Conservation (phyloP, 2,329 filamentous ascomycete genomes). For the Chaetothyriales sp. region DNA sequence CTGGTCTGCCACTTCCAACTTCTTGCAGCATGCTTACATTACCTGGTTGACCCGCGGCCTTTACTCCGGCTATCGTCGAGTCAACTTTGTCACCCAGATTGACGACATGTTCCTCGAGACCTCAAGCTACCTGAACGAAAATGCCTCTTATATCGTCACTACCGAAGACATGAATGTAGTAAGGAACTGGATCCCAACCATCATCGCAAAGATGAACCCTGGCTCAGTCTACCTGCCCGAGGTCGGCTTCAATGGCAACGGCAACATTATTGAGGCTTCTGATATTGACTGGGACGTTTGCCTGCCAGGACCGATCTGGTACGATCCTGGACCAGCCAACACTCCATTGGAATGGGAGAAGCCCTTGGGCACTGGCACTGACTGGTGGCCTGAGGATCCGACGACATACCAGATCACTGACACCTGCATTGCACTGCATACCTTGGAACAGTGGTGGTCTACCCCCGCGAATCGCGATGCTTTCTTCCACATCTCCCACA, state of each 20-base stretch:
- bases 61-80: conserved; percentile 39
- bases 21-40: conserved; percentile 47
- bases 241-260: conserved; percentile 42
- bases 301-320: conserved; percentile 30
- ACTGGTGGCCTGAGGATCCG: conserved; percentile 34
- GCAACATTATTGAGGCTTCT: conserved; percentile 27
- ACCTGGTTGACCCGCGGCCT: conserved; percentile 46
- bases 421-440: conserved; percentile 36
- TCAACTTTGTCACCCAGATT: conserved; percentile 42
- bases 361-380: conserved; percentile 35
- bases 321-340: conserved; percentile 27
- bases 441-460: conserved; percentile 40
- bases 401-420: conserved; percentile 35
- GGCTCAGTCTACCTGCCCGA: conserved; percentile 41
- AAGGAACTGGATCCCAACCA: conserved; percentile 27
- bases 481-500: conserved; percentile 47
- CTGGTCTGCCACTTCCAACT: conserved; percentile 41
- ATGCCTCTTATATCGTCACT: conserved; percentile 35
- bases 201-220: conserved; percentile 32
- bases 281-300: conserved; percentile 18
- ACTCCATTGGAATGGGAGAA: conserved; percentile 36
- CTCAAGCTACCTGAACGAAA: conserved; percentile 30
- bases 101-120: conserved; percentile 47
- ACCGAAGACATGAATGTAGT: conserved; percentile 34
- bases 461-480: conserved; percentile 35